A percentile compares a stretch with the other conserved stretches of the same genome.
Conservation (phyloP, 208 protist species). For the Novymonas esmeraldas region DNA sequence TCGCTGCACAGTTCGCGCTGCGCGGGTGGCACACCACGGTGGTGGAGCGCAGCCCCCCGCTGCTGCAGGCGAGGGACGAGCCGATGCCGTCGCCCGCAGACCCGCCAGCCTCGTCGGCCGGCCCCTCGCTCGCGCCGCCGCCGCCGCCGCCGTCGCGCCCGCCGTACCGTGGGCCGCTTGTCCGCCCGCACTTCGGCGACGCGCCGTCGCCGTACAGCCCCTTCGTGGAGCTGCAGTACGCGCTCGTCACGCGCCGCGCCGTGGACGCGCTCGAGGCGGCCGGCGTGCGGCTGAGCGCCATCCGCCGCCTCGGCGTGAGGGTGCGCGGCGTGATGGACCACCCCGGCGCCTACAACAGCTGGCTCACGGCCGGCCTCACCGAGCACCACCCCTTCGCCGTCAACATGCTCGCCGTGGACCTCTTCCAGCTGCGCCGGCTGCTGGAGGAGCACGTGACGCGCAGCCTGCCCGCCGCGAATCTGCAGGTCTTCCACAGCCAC, state of each 20-base stretch:
- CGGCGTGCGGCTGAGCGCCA: slow-evolving; percentile 50
- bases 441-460: slow-evolving; percentile 61
- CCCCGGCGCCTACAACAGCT: slow-evolving; percentile 85
- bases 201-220: slow-evolving; percentile 27
- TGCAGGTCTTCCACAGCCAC: slow-evolving; percentile 81
- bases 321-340: slow-evolving; percentile 87
- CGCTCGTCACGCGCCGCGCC: slow-evolving; percentile 77
- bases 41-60: slow-evolving; percentile 55
- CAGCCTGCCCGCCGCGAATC: slow-evolving; percentile 52
- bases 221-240: slow-evolving; percentile 74
- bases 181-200: slow-evolving; percentile 26
- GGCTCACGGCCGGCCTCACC: slow-evolving; percentile 72
- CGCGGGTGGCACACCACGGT: slow-evolving; percentile 91
- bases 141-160: neutral
- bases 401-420: slow-evolving; percentile 82
- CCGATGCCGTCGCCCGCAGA: slow-evolving; percentile 6
- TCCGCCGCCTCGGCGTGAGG: slow-evolving; percentile 57
- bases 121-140: neutral
- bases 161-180: slow-evolving; percentile 23
- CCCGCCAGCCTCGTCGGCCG: neutral
- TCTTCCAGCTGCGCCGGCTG: slow-evolving; percentile 56
- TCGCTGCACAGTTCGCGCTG: slow-evolving; percentile 69
- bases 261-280: slow-evolving; percentile 74
- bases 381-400: slow-evolving; percentile 87
- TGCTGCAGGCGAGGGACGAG: slow-evolving; percentile 16